Base-by-base conservation (phyloP, 805 yeast species). In the Deakozyma indianensis region DNA sequence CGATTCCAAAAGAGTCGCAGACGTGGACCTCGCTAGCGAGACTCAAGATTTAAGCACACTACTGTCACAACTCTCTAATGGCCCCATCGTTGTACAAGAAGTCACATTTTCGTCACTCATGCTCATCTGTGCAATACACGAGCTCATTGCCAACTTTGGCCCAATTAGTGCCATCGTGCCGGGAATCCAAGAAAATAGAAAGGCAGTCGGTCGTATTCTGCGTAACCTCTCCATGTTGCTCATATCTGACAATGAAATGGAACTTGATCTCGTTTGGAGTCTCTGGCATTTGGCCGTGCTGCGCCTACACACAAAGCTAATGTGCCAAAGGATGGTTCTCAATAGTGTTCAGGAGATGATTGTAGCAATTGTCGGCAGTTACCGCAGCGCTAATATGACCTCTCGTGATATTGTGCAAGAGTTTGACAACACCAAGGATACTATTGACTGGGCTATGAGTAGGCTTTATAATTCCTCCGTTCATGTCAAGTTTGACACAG, bases 401-500 rank as follows among this genome's bases (percentile, higher is more conserved):
- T 14, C 18, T 14, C 9, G 20, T 32, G 38, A 32, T 32, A 32
- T 32, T 20, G 16, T 32, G 18, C 38, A 32, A n/a, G 38, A 32
- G 18, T 32, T 32, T n/a, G 38, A 32, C 38, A 32, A 32, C 18
- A 32, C 38, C 11, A 32, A 32, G 38, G 38, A 32, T n/a, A 32
- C 38, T 5, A 32, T 32, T 9, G 18, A 32, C 18, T 32, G 38
- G 38, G 38, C 38, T 5, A 11, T 32, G 38, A 32, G 16, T 32
- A 7, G 38, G 18, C 38, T 32, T 5, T 32, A 32, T 20, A 32
- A 32, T 32, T 7, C 5, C 16, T 7, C 38, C 38, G 16, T 32
- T n/a, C 38, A 32, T n/a, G 11, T n/a, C 7, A 32, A 32, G 38
- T 20, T 32, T 14, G 38, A 32, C 18, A 32, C 38, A 11, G 38